These are phyloP conservation scores for Monascus purpureus DNA, from an alignment of 495 filamentous ascomycete genomes.

Conservation along the genomic window DNA sequence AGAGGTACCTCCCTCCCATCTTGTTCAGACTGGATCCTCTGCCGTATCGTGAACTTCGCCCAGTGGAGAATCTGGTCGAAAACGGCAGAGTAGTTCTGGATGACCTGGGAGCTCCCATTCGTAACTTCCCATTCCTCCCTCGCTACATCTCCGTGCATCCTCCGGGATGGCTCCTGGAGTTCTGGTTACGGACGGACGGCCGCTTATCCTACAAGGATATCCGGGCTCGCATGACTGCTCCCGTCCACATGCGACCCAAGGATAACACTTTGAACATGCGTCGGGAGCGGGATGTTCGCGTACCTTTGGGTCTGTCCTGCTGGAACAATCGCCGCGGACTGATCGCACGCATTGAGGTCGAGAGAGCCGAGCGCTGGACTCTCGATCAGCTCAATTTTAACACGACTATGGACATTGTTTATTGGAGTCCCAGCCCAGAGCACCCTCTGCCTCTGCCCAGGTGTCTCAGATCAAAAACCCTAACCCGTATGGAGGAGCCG, in stretches of 20 bases:
- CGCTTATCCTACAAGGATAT: constrained; percentile 8
- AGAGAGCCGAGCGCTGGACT: constrained; percentile 4
- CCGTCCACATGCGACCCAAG: background rate
- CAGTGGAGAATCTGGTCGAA: constrained; percentile 1
- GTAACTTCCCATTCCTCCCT: constrained; percentile 6
- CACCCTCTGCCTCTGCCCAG: background rate
- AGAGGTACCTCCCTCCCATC: constrained; percentile 3
- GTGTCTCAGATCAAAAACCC: background rate
- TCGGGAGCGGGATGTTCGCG: constrained; percentile 5
- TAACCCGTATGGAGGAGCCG: background rate
- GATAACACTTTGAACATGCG: constrained; percentile 9
- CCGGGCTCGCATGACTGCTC: constrained; percentile 5
- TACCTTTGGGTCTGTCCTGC: constrained; percentile 5
- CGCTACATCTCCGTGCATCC: constrained; percentile 6
- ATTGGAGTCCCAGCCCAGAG: background rate
- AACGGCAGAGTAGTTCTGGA: background rate
- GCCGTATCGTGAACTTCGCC: background rate
- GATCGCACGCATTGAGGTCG: constrained; percentile 3
- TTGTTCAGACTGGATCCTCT: constrained; percentile 5
- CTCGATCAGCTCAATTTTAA: constrained; percentile 4
- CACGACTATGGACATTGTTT: constrained; percentile 5
- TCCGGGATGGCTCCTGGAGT: constrained; percentile 7
- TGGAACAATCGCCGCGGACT: constrained; percentile 4
- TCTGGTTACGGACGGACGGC: constrained; percentile 6
- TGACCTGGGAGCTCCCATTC: constrained; percentile 1